Evolutionary conservation across 352 stramenopile species (phyloP).

Genomic region (Plasmopara viticola): DNA sequence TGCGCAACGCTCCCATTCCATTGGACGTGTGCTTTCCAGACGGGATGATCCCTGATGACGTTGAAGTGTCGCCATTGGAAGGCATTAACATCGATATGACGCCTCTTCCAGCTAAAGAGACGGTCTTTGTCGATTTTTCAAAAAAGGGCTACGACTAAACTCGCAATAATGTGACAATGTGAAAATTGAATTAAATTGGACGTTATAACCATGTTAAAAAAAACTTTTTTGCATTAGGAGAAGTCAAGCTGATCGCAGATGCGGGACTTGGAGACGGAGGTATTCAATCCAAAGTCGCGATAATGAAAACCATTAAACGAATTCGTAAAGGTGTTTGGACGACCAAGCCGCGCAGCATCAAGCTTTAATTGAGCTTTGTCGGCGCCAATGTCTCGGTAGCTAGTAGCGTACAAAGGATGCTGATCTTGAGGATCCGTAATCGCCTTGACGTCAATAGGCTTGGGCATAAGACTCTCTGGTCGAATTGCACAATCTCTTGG

Average conservation of each 20-base stretch:
- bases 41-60: slow-evolving; percentile 76
- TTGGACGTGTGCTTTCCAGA: slow-evolving; percentile 91
- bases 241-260: slow-evolving; percentile 75
- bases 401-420: slow-evolving; percentile 72
- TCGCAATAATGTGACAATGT: not conserved
- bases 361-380: slow-evolving; percentile 74
- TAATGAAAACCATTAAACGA: slow-evolving; percentile 86
- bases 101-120: slow-evolving; percentile 62
- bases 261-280: slow-evolving; percentile 67
- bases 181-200: not conserved
- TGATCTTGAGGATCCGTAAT: slow-evolving; percentile 57
- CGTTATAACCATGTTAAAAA: not conserved
- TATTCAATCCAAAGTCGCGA: slow-evolving; percentile 78
- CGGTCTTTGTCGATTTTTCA: slow-evolving; percentile 80
- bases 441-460: slow-evolving; percentile 42
- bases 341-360: slow-evolving; percentile 50
- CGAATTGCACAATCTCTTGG: slow-evolving; percentile 47
- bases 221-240: slow-evolving; percentile 17
- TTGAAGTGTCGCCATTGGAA: slow-evolving; percentile 77
- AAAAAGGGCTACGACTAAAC: slow-evolving; percentile 85
- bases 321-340: slow-evolving; percentile 69
- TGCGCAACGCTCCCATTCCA: slow-evolving; percentile 96
- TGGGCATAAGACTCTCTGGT: slow-evolving; percentile 46
- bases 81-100: slow-evolving; percentile 87
- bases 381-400: slow-evolving; percentile 60